Base-by-base conservation (phyloP, 2,329 filamentous ascomycete genomes). In the Sporothrix pallida region DNA sequence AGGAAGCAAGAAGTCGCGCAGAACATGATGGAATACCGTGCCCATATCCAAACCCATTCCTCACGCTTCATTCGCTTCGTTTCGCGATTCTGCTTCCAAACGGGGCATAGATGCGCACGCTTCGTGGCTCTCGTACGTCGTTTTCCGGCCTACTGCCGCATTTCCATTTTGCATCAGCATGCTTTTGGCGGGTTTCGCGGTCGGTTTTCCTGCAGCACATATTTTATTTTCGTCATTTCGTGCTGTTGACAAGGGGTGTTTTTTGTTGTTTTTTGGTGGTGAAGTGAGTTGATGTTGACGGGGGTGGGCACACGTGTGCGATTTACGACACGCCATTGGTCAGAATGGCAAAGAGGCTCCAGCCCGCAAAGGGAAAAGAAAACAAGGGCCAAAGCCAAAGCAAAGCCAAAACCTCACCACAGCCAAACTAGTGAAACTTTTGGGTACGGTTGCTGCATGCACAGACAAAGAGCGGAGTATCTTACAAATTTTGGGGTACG, bases 271-370 rank as follows among this genome's bases (percentile, higher is more conserved):
- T 56, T 23, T 23, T 20, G 7, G 2, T 20, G 20, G 23, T 44
- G 9, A n/a, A 48, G 20, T 10, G 15, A 15, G 9, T 37, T 37
- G 42, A 26, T 44, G 42, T 26, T 48, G 5, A 26, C 9, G 42
- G 10, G 3, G 50, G 54, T 46, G 42, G 20, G 20, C 20, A 48
- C 69, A 71, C 69, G 69, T 71, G 69, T 62, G 54, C 37, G 69
- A 52, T 50, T n/a, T 26, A 46, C 42, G 69, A 50, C 37, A 71
- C 54, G 20, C 15, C 15, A 71, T 62, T 71, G 54, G 69, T 10
- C 56, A 60, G 69, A n/a, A 46, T 17, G 6, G 42, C 44, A 69
- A 37, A 26, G n/a, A 52, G 26, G 46, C 23, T 17, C 23, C 17
- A 13, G 13, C 44, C 20, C 54, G 10, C 31, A 20, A 20, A 26